These are phyloP conservation scores for Lolium perenne DNA, from an alignment of 176 grass and related monocot species.

Conservation along the genomic window DNA sequence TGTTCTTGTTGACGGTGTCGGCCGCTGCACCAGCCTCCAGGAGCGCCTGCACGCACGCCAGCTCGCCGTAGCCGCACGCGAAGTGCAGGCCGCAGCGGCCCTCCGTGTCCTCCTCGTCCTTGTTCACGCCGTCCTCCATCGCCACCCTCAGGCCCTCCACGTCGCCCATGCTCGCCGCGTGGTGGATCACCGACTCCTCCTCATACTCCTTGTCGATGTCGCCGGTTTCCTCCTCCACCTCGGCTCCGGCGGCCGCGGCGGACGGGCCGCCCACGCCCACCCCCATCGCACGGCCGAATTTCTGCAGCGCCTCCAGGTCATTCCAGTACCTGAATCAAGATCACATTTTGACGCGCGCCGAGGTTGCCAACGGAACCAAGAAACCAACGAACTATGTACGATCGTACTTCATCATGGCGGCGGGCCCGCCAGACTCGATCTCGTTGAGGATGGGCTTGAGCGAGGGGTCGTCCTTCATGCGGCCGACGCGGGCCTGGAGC, in stretches of 20 bases:
- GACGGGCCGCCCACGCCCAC: constrained; percentile 62
- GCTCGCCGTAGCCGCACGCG: constrained; percentile 93
- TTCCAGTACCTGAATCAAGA: constrained; percentile 77
- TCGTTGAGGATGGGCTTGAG: constrained; percentile 95
- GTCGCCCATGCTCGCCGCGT: constrained; percentile 87
- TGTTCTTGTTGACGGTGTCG: constrained; percentile 87
- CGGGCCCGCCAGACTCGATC: constrained; percentile 86
- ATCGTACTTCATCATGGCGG: constrained; percentile 89
- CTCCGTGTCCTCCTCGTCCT: constrained; percentile 95
- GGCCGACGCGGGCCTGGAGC: constrained; percentile 73
- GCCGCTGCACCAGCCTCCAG: constrained; percentile 67
- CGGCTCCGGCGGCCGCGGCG: constrained; percentile 37
- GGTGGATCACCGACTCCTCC: constrained; percentile 85
- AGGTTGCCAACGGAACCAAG: neutral
- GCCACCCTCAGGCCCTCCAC: constrained; percentile 86
- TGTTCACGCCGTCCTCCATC: constrained; percentile 71
- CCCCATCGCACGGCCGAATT: constrained; percentile 85
- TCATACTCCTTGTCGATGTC: constrained; percentile 73
- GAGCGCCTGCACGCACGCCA: constrained; percentile 67
- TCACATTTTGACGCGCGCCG: too few species aligned
- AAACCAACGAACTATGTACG: too few species aligned
- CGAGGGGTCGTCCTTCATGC: constrained; percentile 82
- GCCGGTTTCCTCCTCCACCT: constrained; percentile 49
- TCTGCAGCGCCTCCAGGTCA: constrained; percentile 88
- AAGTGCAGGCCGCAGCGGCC: constrained; percentile 89